Base-by-base conservation (phyloP, 768 basidiomycete species). In the Tylopilus rubrobrunneus region DNA sequence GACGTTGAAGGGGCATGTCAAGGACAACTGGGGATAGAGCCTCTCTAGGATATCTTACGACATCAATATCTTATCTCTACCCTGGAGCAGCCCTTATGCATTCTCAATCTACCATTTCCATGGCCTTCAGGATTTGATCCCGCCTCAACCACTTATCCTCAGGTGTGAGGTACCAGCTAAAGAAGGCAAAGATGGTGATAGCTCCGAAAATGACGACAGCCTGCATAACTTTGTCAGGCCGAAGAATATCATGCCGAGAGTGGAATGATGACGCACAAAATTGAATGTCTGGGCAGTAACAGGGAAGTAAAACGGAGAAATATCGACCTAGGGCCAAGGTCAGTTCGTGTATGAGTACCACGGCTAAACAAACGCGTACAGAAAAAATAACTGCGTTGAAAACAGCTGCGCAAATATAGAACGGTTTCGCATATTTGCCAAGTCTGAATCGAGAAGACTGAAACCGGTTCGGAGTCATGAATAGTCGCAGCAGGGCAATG, bases 291-390 rank as follows among this genome's bases (percentile, higher is more conserved):
- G 69, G 0, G 86, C 78, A 10, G 76, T 83, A 28, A 91, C 86
- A 1, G 93, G 93, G 76, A 90, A 96, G 68, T 76, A 82, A 76
- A 92, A 95, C 1, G 93, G 93, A 25, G 92, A 93, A 50, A 90
- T 76, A 75, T 87, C 83, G 57, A 88, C 85, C 89, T 89, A 56
- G 19, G 45, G 46, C 42, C 55, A 29, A 36, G 29, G 41, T 62
- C 31, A 59, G 45, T 51, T 29, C 9, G 1, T 21, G 23, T 40
- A 23, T 14, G 12, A 36, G 25, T 27, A 29, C 64, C 47, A 29
- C 55, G 21, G 11, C 17, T 6, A 51, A 25, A 21, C 34, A 19
- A 7, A 44, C n/a, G 74, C 86, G 56, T 62, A 90, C 89, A 21
- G 85, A 75, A 61, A 93, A 85, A 11, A 93, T 71, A 9, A 94